Conservation (phyloP, 2,329 filamentous ascomycete genomes). For the Harringtonia aguacate region DNA sequence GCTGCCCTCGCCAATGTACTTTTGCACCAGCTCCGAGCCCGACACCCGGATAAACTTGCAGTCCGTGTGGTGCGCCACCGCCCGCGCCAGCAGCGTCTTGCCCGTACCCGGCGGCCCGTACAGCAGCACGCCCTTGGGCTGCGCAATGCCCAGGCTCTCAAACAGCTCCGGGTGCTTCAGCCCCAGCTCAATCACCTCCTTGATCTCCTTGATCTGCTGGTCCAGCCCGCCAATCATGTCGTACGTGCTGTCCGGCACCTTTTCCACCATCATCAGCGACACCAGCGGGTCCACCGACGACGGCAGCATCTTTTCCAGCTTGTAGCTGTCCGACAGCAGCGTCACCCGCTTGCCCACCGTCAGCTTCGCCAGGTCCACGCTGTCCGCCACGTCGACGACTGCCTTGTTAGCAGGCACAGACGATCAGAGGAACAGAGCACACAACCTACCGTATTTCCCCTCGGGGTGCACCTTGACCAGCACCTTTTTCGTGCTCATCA, state of each 20-base stretch:
- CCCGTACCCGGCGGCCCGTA: conserved; percentile 96
- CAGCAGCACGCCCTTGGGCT: conserved; percentile 92
- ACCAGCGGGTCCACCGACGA: conserved; percentile 97
- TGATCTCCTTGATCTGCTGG: conserved; percentile 99
- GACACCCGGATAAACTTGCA: conserved; percentile 99
- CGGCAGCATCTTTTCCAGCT: conserved; percentile 95
- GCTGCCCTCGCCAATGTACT: conserved; percentile 97
- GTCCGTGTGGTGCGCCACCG: conserved; percentile 95
- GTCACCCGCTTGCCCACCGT: conserved; percentile 96
- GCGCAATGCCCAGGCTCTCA: conserved; percentile 96
- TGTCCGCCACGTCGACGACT: conserved; percentile 96
- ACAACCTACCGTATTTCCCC: conserved; percentile 83
- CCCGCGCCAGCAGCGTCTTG: conserved; percentile 89
- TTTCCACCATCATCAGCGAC: conserved; percentile 99
- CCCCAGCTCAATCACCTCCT: conserved; percentile 97
- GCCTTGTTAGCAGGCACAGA: conserved; percentile 11
- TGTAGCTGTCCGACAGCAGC: conserved; percentile 93
- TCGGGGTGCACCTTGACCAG: conserved; percentile 98
- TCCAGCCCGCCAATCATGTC: conserved; percentile 99
- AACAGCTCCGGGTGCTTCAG: conserved; percentile 98
- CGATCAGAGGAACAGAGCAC: neutral
- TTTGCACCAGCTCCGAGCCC: conserved; percentile 92
- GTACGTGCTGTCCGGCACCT: conserved; percentile 98
- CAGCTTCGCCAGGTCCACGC: conserved; percentile 89
- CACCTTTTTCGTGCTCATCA: conserved; percentile 99